A percentile compares a stretch with the other conserved stretches of the same genome.
Evolutionary conservation across 2,329 filamentous ascomycete species (phyloP).

Genomic region (Aspergillus pseudotamarii): DNA sequence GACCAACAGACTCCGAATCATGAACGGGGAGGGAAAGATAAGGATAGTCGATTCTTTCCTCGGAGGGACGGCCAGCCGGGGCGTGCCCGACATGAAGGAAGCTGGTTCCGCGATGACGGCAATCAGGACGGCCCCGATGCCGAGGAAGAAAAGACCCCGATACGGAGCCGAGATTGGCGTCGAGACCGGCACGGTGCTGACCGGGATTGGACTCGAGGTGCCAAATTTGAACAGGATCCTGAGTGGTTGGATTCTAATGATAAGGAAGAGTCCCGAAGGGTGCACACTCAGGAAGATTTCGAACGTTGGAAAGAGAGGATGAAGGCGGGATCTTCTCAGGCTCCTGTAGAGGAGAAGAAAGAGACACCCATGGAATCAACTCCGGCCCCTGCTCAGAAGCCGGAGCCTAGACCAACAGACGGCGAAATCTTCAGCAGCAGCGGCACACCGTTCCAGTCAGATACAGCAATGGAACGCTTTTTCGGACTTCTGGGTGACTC

Average conservation of each 20-base stretch:
- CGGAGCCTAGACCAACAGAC: slow-evolving; percentile 45
- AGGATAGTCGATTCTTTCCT: slow-evolving; percentile 56
- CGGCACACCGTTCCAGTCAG: slow-evolving; percentile 64
- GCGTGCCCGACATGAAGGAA: slow-evolving; percentile 68
- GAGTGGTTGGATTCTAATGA: slow-evolving; percentile 84
- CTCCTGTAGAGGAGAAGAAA: slow-evolving; percentile 49
- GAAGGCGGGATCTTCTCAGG: slow-evolving; percentile 64
- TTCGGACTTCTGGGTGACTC: slow-evolving; percentile 65
- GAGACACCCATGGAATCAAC: slow-evolving; percentile 33
- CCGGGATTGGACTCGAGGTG: slow-evolving; percentile 57
- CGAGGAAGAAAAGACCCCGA: slow-evolving; percentile 47
- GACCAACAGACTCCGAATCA: slow-evolving; percentile 58
- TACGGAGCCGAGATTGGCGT: slow-evolving; percentile 69
- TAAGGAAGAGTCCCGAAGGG: slow-evolving; percentile 67
- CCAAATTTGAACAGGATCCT: slow-evolving; percentile 73
- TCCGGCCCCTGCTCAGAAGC: slow-evolving; percentile 34
- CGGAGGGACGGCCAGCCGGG: slow-evolving; percentile 63
- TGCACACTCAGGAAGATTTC: slow-evolving; percentile 86
- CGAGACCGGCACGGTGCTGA: slow-evolving; percentile 50
- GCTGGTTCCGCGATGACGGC: slow-evolving; percentile 71
- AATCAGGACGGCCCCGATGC: slow-evolving; percentile 39
- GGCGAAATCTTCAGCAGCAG: slow-evolving; percentile 57
- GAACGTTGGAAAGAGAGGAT: slow-evolving; percentile 92
- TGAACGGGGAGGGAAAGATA: slow-evolving; percentile 55
- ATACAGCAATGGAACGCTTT: slow-evolving; percentile 74